Evolutionary conservation across 1,284 basidiomycete genomes (phyloP).

Genomic region (Volvariella surrecta): DNA sequence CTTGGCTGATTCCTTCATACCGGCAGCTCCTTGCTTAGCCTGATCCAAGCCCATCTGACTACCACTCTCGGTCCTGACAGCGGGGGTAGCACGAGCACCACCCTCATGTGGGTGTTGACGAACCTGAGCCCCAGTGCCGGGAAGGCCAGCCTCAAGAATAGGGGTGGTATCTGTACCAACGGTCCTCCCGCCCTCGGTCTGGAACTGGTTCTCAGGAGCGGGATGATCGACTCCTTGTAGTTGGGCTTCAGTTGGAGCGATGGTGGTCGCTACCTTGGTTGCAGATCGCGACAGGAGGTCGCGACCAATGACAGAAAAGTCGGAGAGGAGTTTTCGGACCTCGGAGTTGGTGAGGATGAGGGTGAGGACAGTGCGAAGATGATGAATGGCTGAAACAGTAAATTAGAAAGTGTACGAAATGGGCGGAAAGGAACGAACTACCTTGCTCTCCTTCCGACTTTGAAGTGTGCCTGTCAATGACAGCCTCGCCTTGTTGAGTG

Average conservation of each 20-base stretch:
- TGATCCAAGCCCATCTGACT: slow-evolving; percentile 12
- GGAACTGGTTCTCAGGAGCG: slow-evolving; percentile 54
- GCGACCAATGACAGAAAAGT: slow-evolving; percentile 78
- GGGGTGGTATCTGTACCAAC: slow-evolving; percentile 38
- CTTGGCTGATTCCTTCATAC: slow-evolving; percentile 11
- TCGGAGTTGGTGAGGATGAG: slow-evolving; percentile 89
- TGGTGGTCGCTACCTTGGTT: slow-evolving; percentile 61
- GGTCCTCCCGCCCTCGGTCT: slow-evolving; percentile 38
- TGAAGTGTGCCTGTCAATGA: slow-evolving; percentile 47
- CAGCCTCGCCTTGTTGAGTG: slow-evolving; percentile 27
- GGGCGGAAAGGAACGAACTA: not conserved
- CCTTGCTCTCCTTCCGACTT: slow-evolving; percentile 42
- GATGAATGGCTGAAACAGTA: slow-evolving; percentile 50
- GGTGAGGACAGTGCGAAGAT: slow-evolving; percentile 78
- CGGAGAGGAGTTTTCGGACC: slow-evolving; percentile 81
- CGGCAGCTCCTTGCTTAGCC: slow-evolving; percentile 16
- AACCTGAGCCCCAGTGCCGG: slow-evolving; percentile 28
- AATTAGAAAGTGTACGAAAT: not conserved
- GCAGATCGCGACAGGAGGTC: slow-evolving; percentile 80
- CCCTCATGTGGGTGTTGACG: slow-evolving; percentile 37
- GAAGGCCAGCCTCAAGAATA: slow-evolving; percentile 41
- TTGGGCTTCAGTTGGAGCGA: slow-evolving; percentile 61
- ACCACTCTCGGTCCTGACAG: slow-evolving; percentile 21
- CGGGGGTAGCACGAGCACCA: slow-evolving; percentile 21
- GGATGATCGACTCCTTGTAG: slow-evolving; percentile 65